Evolutionary conservation across 2,329 filamentous ascomycete species (phyloP), one percentile per base, ranked within the genome.

Genomic region (Alternaria burnsii): DNA sequence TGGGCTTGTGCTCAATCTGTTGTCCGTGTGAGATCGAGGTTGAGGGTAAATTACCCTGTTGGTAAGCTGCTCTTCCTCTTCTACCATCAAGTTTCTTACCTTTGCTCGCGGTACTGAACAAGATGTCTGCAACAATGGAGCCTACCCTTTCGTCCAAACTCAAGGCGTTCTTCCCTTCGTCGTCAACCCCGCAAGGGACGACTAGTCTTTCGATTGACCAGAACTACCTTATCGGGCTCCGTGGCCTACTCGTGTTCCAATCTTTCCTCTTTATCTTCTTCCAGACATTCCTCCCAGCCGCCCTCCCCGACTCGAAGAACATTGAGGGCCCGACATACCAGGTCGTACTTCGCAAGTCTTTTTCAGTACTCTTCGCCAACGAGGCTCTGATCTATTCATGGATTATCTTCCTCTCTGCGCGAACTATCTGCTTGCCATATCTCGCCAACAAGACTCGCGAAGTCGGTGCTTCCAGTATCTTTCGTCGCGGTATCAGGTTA

Each of bases 301-400:
- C 81, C 10, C 80, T 82, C 5, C 67, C 68, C 28, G 75, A 74
- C 50, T 77, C 76, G 3, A 68, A 69, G n/a, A 76, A 78, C 51
- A 63, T 71, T 10, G 52, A 72, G n/a, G 80, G 80, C 0, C 77
- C 79, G 3, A 53, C 67, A 12, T 81, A 81, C 58, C 79, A 82
- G 66, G 66, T 72, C 16, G 67, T 82, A 28, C 66, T 84, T 30
- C 79, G 82, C 50, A 81, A 83, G 58, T 76, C 80, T 2, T 72
- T 84, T 41, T 80, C 79, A 0, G 78, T 82, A 14, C 68, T 83
- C 4, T 77, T 82, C 58, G 83, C 80, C 79, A 82, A 83, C 61
- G 74, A 79, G 34, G 76, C 77, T 32, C 71, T 84, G 58, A 79
- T 84, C 53, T 81, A 81, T 69, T 80, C 79, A 22, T 80, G 78